Evolutionary conservation across 2,329 filamentous ascomycete genomes (phyloP), one percentile per base, ranked within the genome.

Genomic region (Neoarthrinium moseri): DNA sequence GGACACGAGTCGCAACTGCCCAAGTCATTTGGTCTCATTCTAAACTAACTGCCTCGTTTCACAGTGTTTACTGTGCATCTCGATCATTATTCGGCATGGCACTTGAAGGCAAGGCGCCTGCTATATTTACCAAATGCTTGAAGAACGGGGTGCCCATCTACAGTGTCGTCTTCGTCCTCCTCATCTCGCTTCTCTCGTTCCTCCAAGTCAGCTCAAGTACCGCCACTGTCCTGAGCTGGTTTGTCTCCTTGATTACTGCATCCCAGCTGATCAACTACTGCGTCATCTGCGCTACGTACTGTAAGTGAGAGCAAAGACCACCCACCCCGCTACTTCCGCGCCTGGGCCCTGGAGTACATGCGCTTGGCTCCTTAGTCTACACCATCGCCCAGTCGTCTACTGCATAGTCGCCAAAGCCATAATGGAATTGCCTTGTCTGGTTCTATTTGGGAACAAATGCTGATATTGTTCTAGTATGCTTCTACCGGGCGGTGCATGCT

Each of bases 201-300:
- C 69, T 91, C 38, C 84, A 91, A 63, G 75, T 92, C 15, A 85
- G 80, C 6, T 76, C 80, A 51, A 74, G 74, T 47, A 76, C 83
- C 0, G 77, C 86, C 4, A 80, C 83, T 22, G 88, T 91, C 2
- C 70, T 91, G 51, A 74, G 74, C 36, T 91, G 87, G 87, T 82
- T 91, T 53, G 78, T 88, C 32, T 86, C 79, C 48, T 60, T 78
- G 1, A 69, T 89, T 15, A 90, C 87, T 10, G 85, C 87, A 0
- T 87, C 86, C 1, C 84, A 88, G 57, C 75, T 90, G 12, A 84
- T 90, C 67, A 87, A 87, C 60, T 90, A 85, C 67, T 75, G 75
- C 32, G 80, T 83, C 54, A 84, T 89, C 60, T 83, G 81, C 56
- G 74, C 83, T 46, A 85, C 86, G 0, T 92, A 87, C 64, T n/a